Evolutionary conservation across 1,284 basidiomycete genomes (phyloP), one percentile per base, ranked within the genome.

Genomic region (Marasmius fiardii): DNA sequence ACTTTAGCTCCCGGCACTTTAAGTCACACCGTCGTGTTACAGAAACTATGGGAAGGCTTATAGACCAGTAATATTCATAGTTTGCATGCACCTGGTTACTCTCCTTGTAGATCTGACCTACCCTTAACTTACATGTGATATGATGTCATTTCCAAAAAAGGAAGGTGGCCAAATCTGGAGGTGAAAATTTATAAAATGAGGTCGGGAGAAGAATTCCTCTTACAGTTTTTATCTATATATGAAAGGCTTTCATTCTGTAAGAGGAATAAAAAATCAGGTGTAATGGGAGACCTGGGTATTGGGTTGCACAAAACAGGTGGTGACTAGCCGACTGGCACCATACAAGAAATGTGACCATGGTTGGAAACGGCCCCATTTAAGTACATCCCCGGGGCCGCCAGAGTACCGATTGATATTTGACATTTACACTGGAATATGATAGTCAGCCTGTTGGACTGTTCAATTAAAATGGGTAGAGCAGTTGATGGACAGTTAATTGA

Each of bases 1-100:
- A 54, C 20, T 67, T 66, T 59, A 68, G 65, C 56, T 68, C 68
- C 12, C 57, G 28, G 28, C 59, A 61, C 43, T 70, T 66, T 43
- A 63, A 55, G 16, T 69, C 65, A 12, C 68, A 70, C 52, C 50
- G 64, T 24, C 54, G 60, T 23, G 56, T 70, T 57, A 62, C 68
- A 34, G 65, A 69, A 58, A 51, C 49, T 14, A 21, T 70, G 16
- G 65, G 63, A 43, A 12, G 35, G 14, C 11, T 3, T 23, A 62
- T 67, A 54, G 65, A 68, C 59, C 26, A 43, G 34, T 57, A 59
- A 57, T 31, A 47, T 31, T 43, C 21, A 44, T 21, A 11, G n/a
- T 23, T 12, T 52, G 21, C n/a, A n/a, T n/a, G n/a, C n/a, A n/a
- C n/a, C n/a, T n/a, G n/a, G n/a, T n/a, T 24, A 5, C 8, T 23